phyloP scores from a whole-genome alignment of 441 rosid species.

The Gossypium davidsonii region DNA sequence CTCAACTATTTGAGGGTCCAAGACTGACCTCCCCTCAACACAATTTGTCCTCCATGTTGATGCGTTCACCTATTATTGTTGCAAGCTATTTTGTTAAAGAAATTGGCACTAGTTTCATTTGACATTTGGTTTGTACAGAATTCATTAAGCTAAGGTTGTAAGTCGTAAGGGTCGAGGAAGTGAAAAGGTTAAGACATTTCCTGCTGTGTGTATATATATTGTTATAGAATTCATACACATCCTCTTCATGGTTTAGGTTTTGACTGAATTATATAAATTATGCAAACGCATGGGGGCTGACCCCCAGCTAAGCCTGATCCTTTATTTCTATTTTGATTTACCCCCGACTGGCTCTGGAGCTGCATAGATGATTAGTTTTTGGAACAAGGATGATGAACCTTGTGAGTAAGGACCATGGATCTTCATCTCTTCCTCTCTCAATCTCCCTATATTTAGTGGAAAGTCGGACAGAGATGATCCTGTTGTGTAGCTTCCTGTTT shows the following conservation, averaged over 20 bases:
- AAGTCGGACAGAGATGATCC: not conserved
- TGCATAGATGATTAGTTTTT: not conserved
- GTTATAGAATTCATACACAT: not conserved
- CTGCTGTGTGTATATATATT: not conserved
- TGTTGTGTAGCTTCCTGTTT: not conserved
- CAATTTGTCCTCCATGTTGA: not conserved
- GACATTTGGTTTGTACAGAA: not conserved
- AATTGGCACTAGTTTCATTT: not conserved
- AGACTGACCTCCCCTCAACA: no score
- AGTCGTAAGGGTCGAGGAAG: not conserved
- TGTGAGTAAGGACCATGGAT: not conserved
- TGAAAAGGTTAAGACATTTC: not conserved
- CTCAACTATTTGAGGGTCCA: no score
- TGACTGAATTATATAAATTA: not conserved
- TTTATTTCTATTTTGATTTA: not conserved
- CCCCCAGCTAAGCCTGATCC: not conserved
- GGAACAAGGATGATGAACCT: not conserved
- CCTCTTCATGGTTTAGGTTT: not conserved
- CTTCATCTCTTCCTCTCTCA: not conserved
- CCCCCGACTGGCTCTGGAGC: not conserved
- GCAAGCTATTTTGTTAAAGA: not conserved
- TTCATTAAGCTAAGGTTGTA: not conserved
- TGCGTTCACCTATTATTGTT: not conserved
- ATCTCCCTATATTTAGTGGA: not conserved
- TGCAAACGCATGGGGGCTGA: not conserved